Base-by-base conservation (phyloP, 1,139 yeast species). In the Saccharomycopsis hybrid region DNA sequence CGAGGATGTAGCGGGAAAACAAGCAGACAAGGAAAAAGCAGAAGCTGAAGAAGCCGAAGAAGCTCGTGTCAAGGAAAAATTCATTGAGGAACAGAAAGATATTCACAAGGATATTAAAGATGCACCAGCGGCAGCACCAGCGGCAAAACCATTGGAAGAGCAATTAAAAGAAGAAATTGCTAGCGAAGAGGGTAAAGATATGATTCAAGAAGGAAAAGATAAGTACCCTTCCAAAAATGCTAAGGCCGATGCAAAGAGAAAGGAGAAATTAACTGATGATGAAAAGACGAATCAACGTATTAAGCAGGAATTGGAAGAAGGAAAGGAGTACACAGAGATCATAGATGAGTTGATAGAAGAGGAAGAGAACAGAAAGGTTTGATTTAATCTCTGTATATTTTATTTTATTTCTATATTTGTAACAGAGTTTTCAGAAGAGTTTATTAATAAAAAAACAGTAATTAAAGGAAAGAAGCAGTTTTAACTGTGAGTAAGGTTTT, bases 131-230 rank as follows among this genome's bases (percentile, higher is more conserved):
- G 63, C 63, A 4, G 59, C 57, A 4, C 52, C 57, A 40, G 61
- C 63, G 8, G 62, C 62, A 2, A 59, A 60, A 48, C 55, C 60
- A 1, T 59, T 62, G 2, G 48, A 56, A 9, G 59, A 56, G 13
- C 55, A 59, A 39, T 33, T 58, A 18, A 7, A 33, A 36, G 41
- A 59, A 37, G 60, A 59, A 41, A 45, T 57, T 35, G 43, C 29
- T 18, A 51, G 52, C 25, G 50, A 53, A 8, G 45, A 50, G 13
- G 53, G 51, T 24, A 54, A 50, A 30, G 46, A 57, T n/a, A 44
- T 56, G 35, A 50, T 52, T 37, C 49, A 53, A 30, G 55, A 54
- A 25, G n/a, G 7, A 9, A 24, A 25, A 5, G 46, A 44, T 39
- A 49, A 40, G n/a, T 31, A 43, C 24, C 28, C 31, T 8, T 27